Evolutionary conservation across 106 monocot genomes (phyloP).

Genomic region (Acanthochlamys bracteata): DNA sequence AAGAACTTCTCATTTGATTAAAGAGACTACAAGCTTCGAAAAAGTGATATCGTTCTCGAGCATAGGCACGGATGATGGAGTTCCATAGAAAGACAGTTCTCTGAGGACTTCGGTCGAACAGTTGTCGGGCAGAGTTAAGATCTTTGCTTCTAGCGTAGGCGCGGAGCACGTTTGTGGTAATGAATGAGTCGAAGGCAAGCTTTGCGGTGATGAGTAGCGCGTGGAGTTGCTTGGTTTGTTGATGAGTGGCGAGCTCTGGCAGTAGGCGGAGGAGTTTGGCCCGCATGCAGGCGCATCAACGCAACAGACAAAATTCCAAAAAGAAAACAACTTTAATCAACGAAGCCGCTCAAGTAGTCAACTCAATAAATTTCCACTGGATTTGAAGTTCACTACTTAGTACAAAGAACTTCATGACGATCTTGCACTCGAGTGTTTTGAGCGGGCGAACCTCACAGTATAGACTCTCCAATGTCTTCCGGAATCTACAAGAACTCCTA

Average conservation of each 20-base stretch:
- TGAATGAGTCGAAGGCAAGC: background rate
- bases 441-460: slow-evolving; percentile 46
- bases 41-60: slow-evolving; percentile 24
- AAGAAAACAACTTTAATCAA: too few relatives aligned
- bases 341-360: too few relatives aligned
- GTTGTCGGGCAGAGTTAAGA: slow-evolving; percentile 20
- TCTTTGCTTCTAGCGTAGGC: slow-evolving; percentile 30
- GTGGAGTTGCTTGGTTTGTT: slow-evolving; percentile 40
- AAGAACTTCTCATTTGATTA: slow-evolving; percentile 21
- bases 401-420: slow-evolving; percentile 21
- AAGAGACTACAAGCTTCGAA: slow-evolving; percentile 35
- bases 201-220: slow-evolving; percentile 28
- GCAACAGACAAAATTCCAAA: too few relatives aligned
- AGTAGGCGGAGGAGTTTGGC: background rate
- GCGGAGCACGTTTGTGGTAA: slow-evolving; percentile 24
- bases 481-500: slow-evolving; percentile 20
- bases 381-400: too few relatives aligned
- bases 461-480: slow-evolving; percentile 32
- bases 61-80: slow-evolving; percentile 50
- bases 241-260: slow-evolving; percentile 4
- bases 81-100: slow-evolving; percentile 36
- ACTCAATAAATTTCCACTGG: too few relatives aligned
- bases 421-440: slow-evolving; percentile 31
- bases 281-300: background rate
- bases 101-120: slow-evolving; percentile 35